These are phyloP conservation scores for Trametes versicolor DNA, from an alignment of 1,284 basidiomycete species.

Conservation along the genomic window DNA sequence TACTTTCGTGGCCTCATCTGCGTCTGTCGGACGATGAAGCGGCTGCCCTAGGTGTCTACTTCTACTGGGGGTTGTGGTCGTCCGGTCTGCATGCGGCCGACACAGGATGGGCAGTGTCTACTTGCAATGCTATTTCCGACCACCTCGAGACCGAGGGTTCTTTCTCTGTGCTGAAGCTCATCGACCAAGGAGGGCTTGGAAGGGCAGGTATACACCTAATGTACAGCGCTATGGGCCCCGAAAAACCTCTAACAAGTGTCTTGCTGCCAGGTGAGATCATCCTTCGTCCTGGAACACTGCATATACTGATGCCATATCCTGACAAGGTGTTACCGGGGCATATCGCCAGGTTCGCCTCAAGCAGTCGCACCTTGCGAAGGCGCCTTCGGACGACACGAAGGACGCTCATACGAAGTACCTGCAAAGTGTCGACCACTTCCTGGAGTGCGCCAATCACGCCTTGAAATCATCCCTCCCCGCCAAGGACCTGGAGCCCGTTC, in stretches of 20 bases:
- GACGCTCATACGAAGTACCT: neutral
- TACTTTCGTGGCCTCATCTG: no score
- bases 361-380: neutral
- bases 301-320: neutral
- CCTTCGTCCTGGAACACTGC: neutral
- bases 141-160: neutral
- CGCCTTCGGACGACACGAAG: neutral
- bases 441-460: neutral
- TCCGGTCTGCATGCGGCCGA: no score
- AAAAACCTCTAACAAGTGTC: neutral
- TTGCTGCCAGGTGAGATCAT: neutral
- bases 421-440: neutral
- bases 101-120: neutral
- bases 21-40: no score
- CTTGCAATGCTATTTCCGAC: neutral
- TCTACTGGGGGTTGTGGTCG: no score
- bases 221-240: no score
- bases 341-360: neutral
- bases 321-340: neutral
- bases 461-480: neutral
- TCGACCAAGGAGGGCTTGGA: no score
- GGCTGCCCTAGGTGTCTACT: no score
- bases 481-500: neutral
- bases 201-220: no score
- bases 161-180: no score